Conservation (phyloP, 495 filamentous ascomycete genomes). For the Hyaloscypha bicolor region DNA sequence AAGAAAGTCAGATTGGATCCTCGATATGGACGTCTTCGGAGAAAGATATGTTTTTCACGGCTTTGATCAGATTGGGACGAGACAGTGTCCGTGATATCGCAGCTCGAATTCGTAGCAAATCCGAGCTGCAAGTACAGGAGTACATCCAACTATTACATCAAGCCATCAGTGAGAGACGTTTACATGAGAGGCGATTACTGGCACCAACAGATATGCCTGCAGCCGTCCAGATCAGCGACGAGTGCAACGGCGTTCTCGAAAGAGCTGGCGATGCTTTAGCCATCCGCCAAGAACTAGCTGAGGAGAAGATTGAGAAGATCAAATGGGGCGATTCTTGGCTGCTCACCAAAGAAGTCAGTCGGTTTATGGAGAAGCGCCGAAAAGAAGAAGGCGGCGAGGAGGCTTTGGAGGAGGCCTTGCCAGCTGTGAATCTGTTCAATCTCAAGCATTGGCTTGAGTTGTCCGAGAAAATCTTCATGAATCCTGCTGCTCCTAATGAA, state of each 20-base stretch:
- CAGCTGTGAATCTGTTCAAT: slow-evolving; percentile 59
- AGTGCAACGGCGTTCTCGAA: slow-evolving; percentile 68
- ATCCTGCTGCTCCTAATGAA: slow-evolving; percentile 50
- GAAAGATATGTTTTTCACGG: slow-evolving; percentile 68
- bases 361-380: slow-evolving; percentile 38
- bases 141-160: slow-evolving; percentile 65
- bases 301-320: slow-evolving; percentile 54
- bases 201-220: slow-evolving; percentile 60
- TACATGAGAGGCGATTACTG: slow-evolving; percentile 21
- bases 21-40: slow-evolving; percentile 70
- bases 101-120: slow-evolving; percentile 67
- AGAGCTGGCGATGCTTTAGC: slow-evolving; percentile 63
- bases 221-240: slow-evolving; percentile 70
- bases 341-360: slow-evolving; percentile 48
- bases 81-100: slow-evolving; percentile 64
- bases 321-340: slow-evolving; percentile 54
- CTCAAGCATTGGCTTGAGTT: slow-evolving; percentile 64
- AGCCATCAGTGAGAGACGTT: slow-evolving; percentile 38
- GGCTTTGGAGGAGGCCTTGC: slow-evolving; percentile 40
- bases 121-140: slow-evolving; percentile 68
- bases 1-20: slow-evolving; percentile 62
- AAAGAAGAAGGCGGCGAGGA: slow-evolving; percentile 36
- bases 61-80: slow-evolving; percentile 62
- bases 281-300: slow-evolving; percentile 55
- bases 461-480: slow-evolving; percentile 77